A percentile compares a stretch with the other conserved stretches of the same genome.
Evolutionary conservation across 2,329 filamentous ascomycete species (phyloP).

Genomic region (Fusarium pseudograminearum): DNA sequence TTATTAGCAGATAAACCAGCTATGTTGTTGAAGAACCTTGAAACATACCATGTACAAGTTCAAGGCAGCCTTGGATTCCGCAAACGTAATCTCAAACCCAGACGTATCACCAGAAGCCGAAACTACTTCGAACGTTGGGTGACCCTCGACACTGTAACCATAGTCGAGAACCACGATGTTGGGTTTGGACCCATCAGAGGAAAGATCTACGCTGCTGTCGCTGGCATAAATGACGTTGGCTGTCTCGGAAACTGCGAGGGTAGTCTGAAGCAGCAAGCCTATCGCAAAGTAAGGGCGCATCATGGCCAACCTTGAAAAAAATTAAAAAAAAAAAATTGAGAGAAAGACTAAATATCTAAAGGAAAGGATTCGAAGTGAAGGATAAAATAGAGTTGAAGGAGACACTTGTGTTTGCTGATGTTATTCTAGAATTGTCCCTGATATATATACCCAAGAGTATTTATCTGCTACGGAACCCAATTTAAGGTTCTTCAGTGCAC

Average conservation of each 20-base stretch:
- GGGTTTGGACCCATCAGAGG: not conserved
- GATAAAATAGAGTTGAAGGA: not conserved
- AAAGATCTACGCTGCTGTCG: not conserved
- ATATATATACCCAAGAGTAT: not conserved
- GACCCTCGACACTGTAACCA: not conserved
- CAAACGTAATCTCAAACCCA: not conserved
- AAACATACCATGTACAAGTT: not conserved
- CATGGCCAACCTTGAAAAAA: fast-evolving
- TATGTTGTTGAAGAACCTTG: too few relatives aligned
- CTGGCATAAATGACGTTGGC: not conserved
- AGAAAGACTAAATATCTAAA: fast-evolving
- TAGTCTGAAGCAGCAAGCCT: not conserved
- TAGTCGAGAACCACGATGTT: not conserved
- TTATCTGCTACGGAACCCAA: fast-evolving
- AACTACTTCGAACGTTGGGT: slow-evolving; percentile 1
- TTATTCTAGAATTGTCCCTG: not conserved
- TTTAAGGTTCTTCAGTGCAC: not conserved
- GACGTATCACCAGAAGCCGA: not conserved
- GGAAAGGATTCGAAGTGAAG: not conserved
- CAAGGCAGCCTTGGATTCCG: not conserved
- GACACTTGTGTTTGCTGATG: not conserved
- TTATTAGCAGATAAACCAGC: not conserved
- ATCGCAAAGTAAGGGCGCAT: not conserved
- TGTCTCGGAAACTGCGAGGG: not conserved
- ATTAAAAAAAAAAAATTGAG: fast-evolving